Evolutionary conservation across 2,329 filamentous ascomycete genomes (phyloP).

Genomic region (Claviceps monticola): DNA sequence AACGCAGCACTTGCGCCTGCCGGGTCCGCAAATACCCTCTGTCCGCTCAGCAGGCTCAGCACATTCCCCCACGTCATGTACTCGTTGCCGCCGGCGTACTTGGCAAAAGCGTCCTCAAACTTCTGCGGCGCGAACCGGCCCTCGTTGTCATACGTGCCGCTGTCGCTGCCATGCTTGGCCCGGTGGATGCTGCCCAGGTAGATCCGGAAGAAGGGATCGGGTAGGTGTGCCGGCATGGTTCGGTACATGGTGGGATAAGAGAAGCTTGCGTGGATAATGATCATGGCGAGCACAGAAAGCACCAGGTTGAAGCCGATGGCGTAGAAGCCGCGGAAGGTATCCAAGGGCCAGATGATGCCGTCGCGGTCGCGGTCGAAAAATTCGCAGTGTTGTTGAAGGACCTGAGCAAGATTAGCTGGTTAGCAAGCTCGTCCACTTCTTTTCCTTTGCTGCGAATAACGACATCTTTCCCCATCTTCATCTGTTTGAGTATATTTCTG

Average conservation of each 20-base stretch:
- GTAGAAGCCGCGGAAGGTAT: constrained; percentile 26
- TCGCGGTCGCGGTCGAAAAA: constrained; percentile 28
- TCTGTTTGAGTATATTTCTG: neutral
- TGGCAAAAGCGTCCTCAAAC: constrained; percentile 36
- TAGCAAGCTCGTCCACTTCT: neutral
- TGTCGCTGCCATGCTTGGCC: constrained; percentile 33
- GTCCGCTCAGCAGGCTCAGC: constrained; percentile 21
- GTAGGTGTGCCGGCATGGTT: constrained; percentile 22
- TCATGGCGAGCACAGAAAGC: constrained; percentile 22
- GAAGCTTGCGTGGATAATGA: constrained; percentile 29
- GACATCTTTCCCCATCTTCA: neutral
- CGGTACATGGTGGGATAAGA: constrained; percentile 33
- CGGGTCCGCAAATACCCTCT: constrained; percentile 28
- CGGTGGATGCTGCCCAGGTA: constrained; percentile 25
- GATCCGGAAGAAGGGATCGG: constrained; percentile 24
- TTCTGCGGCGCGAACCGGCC: constrained; percentile 33
- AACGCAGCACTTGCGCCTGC: constrained; percentile 19
- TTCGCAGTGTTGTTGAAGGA: constrained; percentile 24
- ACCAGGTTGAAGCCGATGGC: constrained; percentile 25
- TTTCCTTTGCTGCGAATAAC: neutral
- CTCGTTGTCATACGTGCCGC: constrained; percentile 31
- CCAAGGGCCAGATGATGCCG: constrained; percentile 23
- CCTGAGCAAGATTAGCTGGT: neutral
- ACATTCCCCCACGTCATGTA: constrained; percentile 24
- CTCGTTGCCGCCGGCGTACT: constrained; percentile 28